Conservation (phyloP, 768 basidiomycete species). For the Panaeolus papilionaceus region DNA sequence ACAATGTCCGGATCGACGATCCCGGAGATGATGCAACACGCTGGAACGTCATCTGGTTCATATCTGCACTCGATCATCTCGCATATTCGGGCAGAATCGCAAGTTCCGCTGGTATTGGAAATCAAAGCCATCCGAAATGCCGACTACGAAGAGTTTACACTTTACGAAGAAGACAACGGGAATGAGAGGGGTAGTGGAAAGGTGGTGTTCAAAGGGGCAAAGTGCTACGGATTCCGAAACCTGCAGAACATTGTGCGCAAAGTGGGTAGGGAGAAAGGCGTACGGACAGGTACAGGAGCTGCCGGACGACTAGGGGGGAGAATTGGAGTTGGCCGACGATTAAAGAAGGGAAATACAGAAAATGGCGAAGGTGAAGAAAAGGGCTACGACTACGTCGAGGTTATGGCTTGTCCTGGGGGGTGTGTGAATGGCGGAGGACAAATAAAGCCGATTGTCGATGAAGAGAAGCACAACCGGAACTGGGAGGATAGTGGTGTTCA, state of each 20-base stretch:
- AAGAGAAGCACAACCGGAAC: constrained; percentile 70
- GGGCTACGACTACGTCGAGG: constrained; percentile 91
- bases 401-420: constrained; percentile 98
- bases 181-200: constrained; percentile 43
- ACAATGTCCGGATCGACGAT: constrained; percentile 34
- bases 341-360: constrained; percentile 35
- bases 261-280: constrained; percentile 84
- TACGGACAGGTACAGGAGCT: constrained; percentile 61
- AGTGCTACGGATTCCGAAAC: constrained; percentile 97
- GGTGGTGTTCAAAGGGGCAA: constrained; percentile 89
- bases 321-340: constrained; percentile 33
- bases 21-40: constrained; percentile 79
- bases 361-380: constrained; percentile 36
- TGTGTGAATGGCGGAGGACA: constrained; percentile 99
- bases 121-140: constrained; percentile 69
- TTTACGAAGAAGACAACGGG: constrained; percentile 43
- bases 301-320: constrained; percentile 37
- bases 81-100: constrained; percentile 50
- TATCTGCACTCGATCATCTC: constrained; percentile 85
- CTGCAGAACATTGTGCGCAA: constrained; percentile 96
- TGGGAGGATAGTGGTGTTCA: constrained; percentile 64
- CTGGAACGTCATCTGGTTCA: constrained; percentile 90
- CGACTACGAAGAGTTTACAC: constrained; percentile 80
- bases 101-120: constrained; percentile 53
- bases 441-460: constrained; percentile 56